phyloP scores from a whole-genome alignment of 2,329 filamentous ascomycete genomes.

The Diplodia mutila region DNA sequence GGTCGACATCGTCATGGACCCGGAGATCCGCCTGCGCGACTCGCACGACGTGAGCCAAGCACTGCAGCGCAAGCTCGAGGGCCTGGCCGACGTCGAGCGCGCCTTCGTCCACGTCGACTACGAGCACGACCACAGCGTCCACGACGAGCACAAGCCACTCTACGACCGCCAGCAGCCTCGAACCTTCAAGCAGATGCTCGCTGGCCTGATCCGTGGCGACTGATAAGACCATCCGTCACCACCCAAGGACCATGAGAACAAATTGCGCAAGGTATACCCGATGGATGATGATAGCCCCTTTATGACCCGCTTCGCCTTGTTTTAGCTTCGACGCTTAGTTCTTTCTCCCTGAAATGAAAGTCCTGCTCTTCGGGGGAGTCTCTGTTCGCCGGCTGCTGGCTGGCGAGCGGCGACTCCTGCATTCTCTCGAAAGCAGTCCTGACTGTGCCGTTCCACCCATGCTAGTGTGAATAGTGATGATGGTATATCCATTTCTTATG shows the following conservation, averaged over 20 bases:
- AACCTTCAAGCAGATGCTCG: slow-evolving; percentile 36
- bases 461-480: background rate
- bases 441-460: slow-evolving; percentile 4
- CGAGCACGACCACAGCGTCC: slow-evolving; percentile 43
- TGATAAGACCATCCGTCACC: background rate
- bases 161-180: slow-evolving; percentile 40
- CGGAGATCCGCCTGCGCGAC: slow-evolving; percentile 57
- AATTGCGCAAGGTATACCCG: background rate
- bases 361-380: slow-evolving; percentile 14
- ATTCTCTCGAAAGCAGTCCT: slow-evolving; percentile 2
- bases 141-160: slow-evolving; percentile 46
- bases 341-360: background rate
- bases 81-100: slow-evolving; percentile 46
- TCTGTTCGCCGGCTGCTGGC: background rate
- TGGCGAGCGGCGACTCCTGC: background rate
- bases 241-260: background rate
- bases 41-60: slow-evolving; percentile 65
- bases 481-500: background rate
- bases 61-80: slow-evolving; percentile 64
- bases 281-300: background rate
- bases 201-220: slow-evolving; percentile 2
- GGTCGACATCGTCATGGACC: slow-evolving; percentile 65
- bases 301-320: background rate
- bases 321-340: background rate
- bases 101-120: slow-evolving; percentile 58